Conservation (phyloP, 1,139 yeast genomes). For the Scheffersomyces lignicola region DNA sequence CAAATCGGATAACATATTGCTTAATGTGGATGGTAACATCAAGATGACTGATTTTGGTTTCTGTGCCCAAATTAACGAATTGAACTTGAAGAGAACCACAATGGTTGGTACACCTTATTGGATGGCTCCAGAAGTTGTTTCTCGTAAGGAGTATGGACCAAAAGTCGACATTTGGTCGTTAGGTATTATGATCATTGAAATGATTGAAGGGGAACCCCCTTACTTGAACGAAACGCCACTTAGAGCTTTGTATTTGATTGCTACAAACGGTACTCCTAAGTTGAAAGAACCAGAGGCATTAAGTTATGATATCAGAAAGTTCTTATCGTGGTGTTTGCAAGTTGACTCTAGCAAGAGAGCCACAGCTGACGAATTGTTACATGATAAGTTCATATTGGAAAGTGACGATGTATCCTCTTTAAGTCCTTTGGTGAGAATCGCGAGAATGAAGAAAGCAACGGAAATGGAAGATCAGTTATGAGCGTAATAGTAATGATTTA, state of each 20-base stretch:
- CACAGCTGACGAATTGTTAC: constrained; percentile 71
- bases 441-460: constrained; percentile 71
- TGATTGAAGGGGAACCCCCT: constrained; percentile 99
- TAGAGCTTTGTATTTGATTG: constrained; percentile 86
- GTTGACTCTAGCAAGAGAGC: constrained; percentile 87
- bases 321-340: constrained; percentile 76
- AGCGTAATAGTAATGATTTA: no score
- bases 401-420: constrained; percentile 76
- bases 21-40: constrained; percentile 82
- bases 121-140: constrained; percentile 99
- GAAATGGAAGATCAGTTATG: constrained; percentile 24
- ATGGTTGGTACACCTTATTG: constrained; percentile 99
- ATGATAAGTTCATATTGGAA: constrained; percentile 67
- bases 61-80: constrained; percentile 94
- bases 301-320: constrained; percentile 63
- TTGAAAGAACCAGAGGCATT: constrained; percentile 86
- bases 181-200: constrained; percentile 96
- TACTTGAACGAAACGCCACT: constrained; percentile 93
- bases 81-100: constrained; percentile 83
- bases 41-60: constrained; percentile 89
- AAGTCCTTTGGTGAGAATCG: constrained; percentile 87
- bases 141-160: constrained; percentile 92
- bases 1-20: constrained; percentile 86
- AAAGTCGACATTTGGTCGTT: constrained; percentile 97
- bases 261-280: constrained; percentile 94